These are phyloP conservation scores for Actinidia arguta DNA, from an alignment of 179 eudicot species.

Conservation along the genomic window DNA sequence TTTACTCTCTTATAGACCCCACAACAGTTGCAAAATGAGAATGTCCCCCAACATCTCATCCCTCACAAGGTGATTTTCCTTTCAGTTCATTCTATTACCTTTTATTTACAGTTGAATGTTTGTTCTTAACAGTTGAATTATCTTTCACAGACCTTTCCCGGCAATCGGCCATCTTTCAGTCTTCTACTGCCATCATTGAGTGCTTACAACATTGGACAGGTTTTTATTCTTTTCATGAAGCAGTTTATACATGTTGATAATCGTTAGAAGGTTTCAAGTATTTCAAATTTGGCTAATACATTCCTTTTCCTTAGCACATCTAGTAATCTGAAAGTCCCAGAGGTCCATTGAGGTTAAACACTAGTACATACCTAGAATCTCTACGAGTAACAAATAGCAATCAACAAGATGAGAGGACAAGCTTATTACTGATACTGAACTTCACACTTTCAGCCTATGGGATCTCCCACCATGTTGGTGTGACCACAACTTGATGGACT, in stretches of 20 bases:
- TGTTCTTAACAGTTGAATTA: constrained; percentile 18
- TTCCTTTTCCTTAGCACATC: neutral
- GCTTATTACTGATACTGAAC: neutral
- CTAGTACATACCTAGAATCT: neutral
- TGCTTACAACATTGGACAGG: constrained; percentile 96
- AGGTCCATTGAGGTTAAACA: neutral
- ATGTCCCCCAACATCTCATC: constrained; percentile 77
- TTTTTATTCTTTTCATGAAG: neutral
- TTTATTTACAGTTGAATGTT: constrained; percentile 14
- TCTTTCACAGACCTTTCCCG: constrained; percentile 83
- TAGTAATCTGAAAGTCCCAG: neutral
- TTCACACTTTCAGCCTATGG: neutral
- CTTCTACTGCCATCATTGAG: constrained; percentile 86
- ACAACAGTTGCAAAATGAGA: constrained; percentile 85
- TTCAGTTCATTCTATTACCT: neutral
- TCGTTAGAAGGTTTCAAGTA: constrained; percentile 7
- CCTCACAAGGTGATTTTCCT: constrained; percentile 79
- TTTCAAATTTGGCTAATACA: neutral
- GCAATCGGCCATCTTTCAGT: constrained; percentile 97
- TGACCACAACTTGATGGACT: constrained; percentile 1
- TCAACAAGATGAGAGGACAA: neutral
- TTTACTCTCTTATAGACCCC: constrained; percentile 61
- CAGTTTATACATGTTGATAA: neutral
- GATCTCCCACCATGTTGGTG: neutral
- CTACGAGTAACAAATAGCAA: neutral